Conservation (phyloP, 2,329 filamentous ascomycete species). For the Myotisia sp. region DNA sequence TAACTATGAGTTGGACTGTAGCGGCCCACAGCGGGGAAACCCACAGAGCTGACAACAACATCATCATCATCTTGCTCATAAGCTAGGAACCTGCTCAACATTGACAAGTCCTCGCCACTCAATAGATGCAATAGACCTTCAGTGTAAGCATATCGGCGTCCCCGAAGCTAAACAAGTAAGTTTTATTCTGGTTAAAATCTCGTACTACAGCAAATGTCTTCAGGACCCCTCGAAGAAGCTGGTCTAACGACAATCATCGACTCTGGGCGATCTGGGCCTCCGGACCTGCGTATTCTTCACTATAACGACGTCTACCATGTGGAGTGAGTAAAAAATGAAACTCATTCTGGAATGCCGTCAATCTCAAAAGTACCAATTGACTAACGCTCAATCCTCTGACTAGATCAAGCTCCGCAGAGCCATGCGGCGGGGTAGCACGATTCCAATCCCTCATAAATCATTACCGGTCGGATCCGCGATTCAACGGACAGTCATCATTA, state of each 20-base stretch:
- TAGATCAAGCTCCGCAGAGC: constrained; percentile 53
- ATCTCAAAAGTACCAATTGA: too few species aligned
- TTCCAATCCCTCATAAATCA: constrained; percentile 67
- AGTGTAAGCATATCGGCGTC: too few species aligned
- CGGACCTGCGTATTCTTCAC: constrained; percentile 69
- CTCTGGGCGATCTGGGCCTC: constrained; percentile 34
- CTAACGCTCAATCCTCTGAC: not conserved
- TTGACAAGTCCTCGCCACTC: too few species aligned
- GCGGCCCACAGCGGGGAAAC: too few species aligned
- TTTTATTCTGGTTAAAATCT: too few species aligned
- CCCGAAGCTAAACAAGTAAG: too few species aligned
- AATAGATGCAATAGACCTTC: too few species aligned
- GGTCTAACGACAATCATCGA: constrained; percentile 31
- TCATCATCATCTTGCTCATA: too few species aligned
- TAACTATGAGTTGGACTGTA: too few species aligned
- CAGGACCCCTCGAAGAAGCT: constrained; percentile 14
- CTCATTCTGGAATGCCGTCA: constrained; percentile 1
- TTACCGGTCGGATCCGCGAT: constrained; percentile 52
- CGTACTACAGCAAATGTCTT: too few species aligned
- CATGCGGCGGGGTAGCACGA: constrained; percentile 64
- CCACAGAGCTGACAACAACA: too few species aligned
- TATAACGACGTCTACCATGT: constrained; percentile 94
- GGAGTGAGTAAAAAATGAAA: constrained; percentile 38
- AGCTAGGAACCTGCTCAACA: too few species aligned
- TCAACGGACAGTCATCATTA: constrained; percentile 48